Evolutionary conservation across 352 stramenopile species (phyloP).

Genomic region (Globisporangium parvum): DNA sequence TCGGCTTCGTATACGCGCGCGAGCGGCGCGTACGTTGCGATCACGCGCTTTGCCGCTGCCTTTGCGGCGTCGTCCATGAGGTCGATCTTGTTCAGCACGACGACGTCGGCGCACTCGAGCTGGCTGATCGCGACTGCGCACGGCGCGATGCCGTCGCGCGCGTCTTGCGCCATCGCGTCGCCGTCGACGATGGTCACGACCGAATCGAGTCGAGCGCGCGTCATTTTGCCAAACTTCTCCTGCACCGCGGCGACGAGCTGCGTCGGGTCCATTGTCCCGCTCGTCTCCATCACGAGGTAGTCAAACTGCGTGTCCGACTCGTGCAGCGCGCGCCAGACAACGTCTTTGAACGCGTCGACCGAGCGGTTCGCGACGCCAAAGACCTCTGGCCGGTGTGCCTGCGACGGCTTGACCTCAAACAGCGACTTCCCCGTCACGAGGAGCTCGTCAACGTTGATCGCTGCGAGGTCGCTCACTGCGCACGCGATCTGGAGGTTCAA

Average conservation of each 20-base stretch:
- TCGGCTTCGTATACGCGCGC: slow-evolving; percentile 65
- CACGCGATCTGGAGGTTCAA: slow-evolving; percentile 65
- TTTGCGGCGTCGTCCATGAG: slow-evolving; percentile 35
- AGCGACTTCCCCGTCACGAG: slow-evolving; percentile 45
- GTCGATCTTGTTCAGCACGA: slow-evolving; percentile 82
- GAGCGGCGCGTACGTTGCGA: slow-evolving; percentile 36
- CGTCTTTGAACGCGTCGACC: slow-evolving; percentile 61
- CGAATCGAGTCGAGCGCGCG: slow-evolving; percentile 65
- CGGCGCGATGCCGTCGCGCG: slow-evolving; percentile 13
- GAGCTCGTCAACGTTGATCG: slow-evolving; percentile 65
- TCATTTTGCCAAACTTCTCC: slow-evolving; percentile 76
- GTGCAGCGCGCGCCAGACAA: slow-evolving; percentile 54
- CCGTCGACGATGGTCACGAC: slow-evolving; percentile 76
- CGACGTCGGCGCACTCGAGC: slow-evolving; percentile 64
- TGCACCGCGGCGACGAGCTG: slow-evolving; percentile 59
- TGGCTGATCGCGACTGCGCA: slow-evolving; percentile 50
- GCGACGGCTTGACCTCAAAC: slow-evolving; percentile 23
- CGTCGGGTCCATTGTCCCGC: slow-evolving; percentile 65
- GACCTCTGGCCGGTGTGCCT: slow-evolving; percentile 19
- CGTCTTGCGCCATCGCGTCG: slow-evolving; percentile 53
- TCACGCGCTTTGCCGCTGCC: slow-evolving; percentile 21
- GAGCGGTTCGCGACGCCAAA: slow-evolving; percentile 28
- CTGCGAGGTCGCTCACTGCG: slow-evolving; percentile 60
- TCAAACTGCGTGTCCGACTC: slow-evolving; percentile 50
- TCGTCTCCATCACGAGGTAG: slow-evolving; percentile 76